Base-by-base conservation (phyloP, 768 basidiomycete species). In the Pulveroboletus frians region DNA sequence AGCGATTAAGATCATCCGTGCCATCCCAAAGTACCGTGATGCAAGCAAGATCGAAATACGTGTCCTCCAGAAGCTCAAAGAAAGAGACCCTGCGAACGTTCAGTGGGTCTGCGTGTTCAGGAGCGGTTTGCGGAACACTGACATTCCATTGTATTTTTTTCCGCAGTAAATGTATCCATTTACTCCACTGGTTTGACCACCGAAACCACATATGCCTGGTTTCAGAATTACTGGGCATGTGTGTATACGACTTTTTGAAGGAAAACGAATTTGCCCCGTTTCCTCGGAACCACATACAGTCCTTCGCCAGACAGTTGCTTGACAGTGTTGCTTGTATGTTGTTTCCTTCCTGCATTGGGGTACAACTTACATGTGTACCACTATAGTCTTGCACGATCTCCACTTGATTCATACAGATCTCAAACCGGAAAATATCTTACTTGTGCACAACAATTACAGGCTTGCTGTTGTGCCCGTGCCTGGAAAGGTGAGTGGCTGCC, bases 161-260 rank as follows among this genome's bases (percentile, higher is more conserved):
- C 52, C 38, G 4, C 13, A 98, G 96, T 68, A 96, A 97, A 85
- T 99, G 96, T 71, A 96, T 99, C 45, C 94, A 97, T 69, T 76
- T 98, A 27, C 73, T 93, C 46, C 81, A 92, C 60, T 91, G 85
- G 81, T 98, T 99, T 67, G 95, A 98, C 73, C 92, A 90, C 69
- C 81, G 90, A 58, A 96, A 96, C 71, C 96, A 99, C 69, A 92
- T 97, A 58, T 99, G 96, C 66, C 73, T 99, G 17, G 96, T 98
- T 43, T 94, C 93, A 4, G 93, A 96, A 64, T 77, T 99, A 20
- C 76, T 98, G 44, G 93, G 93, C 53, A 90, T 92, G 85, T 97
- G 94, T 69, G 89, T 99, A 15, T 99, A 97, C 64, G 96, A 99
- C 66, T 99, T 98, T 68, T 76, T 99, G 61, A 98, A 97, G 76